Evolutionary conservation across 78 protist genomes (phyloP).

Genomic region (Dictyostelium brefeldianum): DNA sequence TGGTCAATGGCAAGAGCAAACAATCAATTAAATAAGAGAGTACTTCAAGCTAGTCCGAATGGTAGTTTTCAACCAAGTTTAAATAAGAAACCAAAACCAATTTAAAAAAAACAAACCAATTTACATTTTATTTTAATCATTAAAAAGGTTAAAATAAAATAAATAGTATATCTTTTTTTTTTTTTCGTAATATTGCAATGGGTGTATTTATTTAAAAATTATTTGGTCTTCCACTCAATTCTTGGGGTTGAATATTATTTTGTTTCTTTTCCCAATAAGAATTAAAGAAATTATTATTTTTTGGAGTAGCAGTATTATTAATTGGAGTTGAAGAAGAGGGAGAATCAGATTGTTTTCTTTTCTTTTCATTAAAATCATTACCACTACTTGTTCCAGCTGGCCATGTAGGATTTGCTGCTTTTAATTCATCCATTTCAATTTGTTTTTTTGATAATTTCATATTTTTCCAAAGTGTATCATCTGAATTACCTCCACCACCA

Average conservation of each 20-base stretch:
- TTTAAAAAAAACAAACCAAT: neutral
- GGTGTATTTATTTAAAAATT: neutral
- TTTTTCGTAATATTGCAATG: no score
- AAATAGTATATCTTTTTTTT: no score
- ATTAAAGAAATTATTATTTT: constrained; percentile 1
- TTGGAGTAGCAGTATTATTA: neutral
- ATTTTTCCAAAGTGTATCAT: constrained; percentile 12
- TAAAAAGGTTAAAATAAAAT: no score
- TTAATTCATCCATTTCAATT: constrained; percentile 45
- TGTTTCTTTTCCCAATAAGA: constrained; percentile 30
- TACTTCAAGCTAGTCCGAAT: no score
- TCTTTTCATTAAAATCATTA: neutral
- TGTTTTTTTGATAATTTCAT: constrained; percentile 23
- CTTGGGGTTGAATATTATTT: constrained; percentile 1
- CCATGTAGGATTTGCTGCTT: constrained; percentile 18
- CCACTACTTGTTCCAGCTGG: neutral
- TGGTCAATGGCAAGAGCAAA: no score
- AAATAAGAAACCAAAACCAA: neutral
- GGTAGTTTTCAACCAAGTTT: no score
- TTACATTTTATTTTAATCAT: no score
- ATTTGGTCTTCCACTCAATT: constrained; percentile 16
- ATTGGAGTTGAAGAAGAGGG: neutral
- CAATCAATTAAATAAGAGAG: no score
- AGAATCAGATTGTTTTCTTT: constrained; percentile 6
- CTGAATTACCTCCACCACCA: neutral